These are phyloP conservation scores for Colletotrichum paranaense DNA, from an alignment of 2,329 filamentous ascomycete species.

Conservation along the genomic window DNA sequence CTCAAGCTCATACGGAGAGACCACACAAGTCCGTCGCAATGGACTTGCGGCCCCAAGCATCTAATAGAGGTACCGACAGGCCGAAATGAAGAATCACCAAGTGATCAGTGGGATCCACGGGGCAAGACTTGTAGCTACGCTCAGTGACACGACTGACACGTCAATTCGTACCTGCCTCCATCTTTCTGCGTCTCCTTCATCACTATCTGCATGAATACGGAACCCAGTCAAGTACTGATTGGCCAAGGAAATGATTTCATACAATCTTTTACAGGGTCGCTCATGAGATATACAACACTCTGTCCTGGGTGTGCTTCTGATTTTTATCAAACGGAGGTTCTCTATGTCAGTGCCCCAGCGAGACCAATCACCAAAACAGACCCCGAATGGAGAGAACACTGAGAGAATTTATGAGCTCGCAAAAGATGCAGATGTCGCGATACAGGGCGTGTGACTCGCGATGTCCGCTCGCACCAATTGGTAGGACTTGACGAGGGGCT, in stretches of 20 bases:
- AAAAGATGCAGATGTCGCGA: neutral
- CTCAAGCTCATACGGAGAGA: neutral
- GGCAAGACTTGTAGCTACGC: neutral
- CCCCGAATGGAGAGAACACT: neutral
- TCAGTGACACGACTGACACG: neutral
- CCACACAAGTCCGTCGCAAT: neutral
- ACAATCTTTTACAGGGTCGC: neutral
- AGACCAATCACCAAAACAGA: neutral
- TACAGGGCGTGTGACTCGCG: constrained; percentile 22
- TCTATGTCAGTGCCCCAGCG: neutral
- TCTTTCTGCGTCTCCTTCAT: neutral
- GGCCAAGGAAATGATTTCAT: neutral
- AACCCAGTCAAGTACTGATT: neutral
- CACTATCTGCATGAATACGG: neutral
- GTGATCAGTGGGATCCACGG: neutral
- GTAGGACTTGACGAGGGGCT: neutral
- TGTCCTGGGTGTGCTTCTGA: neutral
- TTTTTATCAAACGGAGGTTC: neutral
- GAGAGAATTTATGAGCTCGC: neutral
- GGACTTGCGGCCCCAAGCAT: neutral
- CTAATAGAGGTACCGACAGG: neutral
- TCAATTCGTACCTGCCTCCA: neutral
- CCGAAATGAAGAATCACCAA: neutral
- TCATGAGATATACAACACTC: neutral
- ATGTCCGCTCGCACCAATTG: neutral